These are phyloP conservation scores for Cyberlindnera bimundalis DNA, from an alignment of 805 yeast species.

Conservation along the genomic window DNA sequence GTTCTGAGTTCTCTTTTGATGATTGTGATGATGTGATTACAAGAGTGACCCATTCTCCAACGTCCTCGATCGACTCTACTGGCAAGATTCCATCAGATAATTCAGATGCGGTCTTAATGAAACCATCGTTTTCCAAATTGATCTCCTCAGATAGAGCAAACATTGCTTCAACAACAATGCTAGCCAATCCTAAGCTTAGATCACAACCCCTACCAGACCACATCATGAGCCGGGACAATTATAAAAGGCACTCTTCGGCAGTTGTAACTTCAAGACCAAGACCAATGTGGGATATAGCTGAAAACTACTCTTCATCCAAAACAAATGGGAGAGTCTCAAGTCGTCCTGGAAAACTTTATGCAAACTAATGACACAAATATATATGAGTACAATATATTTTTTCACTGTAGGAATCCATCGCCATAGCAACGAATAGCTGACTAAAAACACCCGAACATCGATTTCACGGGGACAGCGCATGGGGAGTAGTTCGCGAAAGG, in stretches of 20 bases:
- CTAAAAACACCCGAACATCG: slow-evolving; percentile 1
- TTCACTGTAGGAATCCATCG: not conserved
- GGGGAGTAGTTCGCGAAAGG: not conserved
- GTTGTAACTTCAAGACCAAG: not conserved
- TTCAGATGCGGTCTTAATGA: no score
- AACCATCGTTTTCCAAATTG: no score
- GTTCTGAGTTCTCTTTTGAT: slow-evolving; percentile 10
- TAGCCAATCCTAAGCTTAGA: no score
- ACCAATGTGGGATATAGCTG: slow-evolving; percentile 6
- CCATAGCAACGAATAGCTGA: not conserved
- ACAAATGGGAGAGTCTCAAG: no score
- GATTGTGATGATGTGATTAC: slow-evolving; percentile 2
- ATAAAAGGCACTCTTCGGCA: no score
- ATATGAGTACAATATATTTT: not conserved
- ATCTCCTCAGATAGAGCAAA: no score
- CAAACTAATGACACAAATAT: no score
- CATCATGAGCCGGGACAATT: no score
- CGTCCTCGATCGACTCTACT: not conserved
- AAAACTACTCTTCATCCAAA: not conserved
- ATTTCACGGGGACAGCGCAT: no score
- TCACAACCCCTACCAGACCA: no score
- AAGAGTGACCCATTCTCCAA: not conserved
- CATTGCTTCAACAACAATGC: no score
- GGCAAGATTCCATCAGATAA: not conserved
- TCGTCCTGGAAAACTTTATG: no score